A percentile compares a stretch with the other conserved stretches of the same genome.
phyloP scores from a whole-genome alignment of 257 asterid genomes.

The Forsythia viridissima region DNA sequence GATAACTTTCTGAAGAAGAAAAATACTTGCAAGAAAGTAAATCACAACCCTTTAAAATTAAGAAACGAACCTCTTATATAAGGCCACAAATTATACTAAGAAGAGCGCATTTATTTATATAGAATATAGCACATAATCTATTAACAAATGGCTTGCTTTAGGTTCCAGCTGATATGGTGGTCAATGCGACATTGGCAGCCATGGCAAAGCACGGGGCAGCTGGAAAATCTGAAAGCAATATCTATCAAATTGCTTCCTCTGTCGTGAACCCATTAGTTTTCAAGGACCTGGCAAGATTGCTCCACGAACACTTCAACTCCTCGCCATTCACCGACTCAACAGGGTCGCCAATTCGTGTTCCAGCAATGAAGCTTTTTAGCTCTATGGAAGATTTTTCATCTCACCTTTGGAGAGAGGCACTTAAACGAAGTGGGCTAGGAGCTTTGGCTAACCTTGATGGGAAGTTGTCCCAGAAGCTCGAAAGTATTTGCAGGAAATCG shows the following conservation, averaged over 20 bases:
- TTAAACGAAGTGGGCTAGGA: slow-evolving; percentile 49
- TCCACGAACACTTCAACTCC: slow-evolving; percentile 67
- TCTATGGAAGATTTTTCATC: slow-evolving; percentile 88
- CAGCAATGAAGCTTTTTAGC: slow-evolving; percentile 72
- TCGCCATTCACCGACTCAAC: slow-evolving; percentile 70
- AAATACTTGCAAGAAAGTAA: not conserved
- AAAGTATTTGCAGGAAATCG: slow-evolving; percentile 70
- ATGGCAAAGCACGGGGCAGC: slow-evolving; percentile 86
- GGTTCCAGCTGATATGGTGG: slow-evolving; percentile 99
- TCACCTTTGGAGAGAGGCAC: slow-evolving; percentile 78
- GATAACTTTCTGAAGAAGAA: not conserved
- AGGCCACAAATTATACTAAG: not conserved
- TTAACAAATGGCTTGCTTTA: slow-evolving; percentile 23
- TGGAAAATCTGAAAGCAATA: slow-evolving; percentile 49
- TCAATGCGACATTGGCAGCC: slow-evolving; percentile 92
- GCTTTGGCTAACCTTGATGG: slow-evolving; percentile 54
- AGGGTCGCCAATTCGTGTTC: slow-evolving; percentile 69
- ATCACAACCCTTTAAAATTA: not conserved
- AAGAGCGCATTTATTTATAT: not conserved
- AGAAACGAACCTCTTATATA: not conserved
- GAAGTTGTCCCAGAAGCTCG: slow-evolving; percentile 56
- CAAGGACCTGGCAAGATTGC: slow-evolving; percentile 64
- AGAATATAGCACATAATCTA: not conserved
- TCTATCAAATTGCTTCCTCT: slow-evolving; percentile 83
- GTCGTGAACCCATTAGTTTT: slow-evolving; percentile 78